These are phyloP conservation scores for Crithidia expoeki DNA, from an alignment of 208 protist species.

Conservation along the genomic window DNA sequence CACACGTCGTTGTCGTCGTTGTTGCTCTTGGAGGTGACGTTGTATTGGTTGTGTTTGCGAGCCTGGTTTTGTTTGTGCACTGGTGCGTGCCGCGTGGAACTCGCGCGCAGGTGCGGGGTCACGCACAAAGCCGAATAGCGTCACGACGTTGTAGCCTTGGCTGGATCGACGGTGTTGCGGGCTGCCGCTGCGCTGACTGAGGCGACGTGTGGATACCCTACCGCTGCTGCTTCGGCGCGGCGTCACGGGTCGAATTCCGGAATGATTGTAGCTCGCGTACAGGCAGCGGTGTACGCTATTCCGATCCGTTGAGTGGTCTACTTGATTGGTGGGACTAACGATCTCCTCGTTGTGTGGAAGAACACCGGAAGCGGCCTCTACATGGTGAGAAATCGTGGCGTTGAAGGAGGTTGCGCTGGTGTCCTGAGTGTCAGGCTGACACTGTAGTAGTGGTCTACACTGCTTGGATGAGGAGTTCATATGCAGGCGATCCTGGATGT, in stretches of 20 bases:
- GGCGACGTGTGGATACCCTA: slow-evolving; percentile 6
- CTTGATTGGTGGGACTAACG: background rate
- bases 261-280: background rate
- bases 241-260: background rate
- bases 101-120: background rate
- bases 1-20: background rate
- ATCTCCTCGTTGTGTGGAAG: background rate
- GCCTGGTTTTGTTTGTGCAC: background rate
- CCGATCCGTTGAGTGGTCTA: background rate
- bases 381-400: background rate
- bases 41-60: background rate
- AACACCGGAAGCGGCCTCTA: background rate
- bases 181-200: background rate
- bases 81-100: background rate
- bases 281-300: background rate
- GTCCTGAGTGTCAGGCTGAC: background rate
- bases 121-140: slow-evolving; percentile 16
- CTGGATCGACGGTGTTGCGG: background rate
- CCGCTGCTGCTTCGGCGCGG: slow-evolving; percentile 6
- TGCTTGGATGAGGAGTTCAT: background rate
- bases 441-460: background rate
- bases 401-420: background rate
- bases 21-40: background rate
- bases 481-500: slow-evolving; percentile 32
- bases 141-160: slow-evolving; percentile 3